Conservation (phyloP, 2,329 filamentous ascomycete species). For the Cercospora sesami region DNA sequence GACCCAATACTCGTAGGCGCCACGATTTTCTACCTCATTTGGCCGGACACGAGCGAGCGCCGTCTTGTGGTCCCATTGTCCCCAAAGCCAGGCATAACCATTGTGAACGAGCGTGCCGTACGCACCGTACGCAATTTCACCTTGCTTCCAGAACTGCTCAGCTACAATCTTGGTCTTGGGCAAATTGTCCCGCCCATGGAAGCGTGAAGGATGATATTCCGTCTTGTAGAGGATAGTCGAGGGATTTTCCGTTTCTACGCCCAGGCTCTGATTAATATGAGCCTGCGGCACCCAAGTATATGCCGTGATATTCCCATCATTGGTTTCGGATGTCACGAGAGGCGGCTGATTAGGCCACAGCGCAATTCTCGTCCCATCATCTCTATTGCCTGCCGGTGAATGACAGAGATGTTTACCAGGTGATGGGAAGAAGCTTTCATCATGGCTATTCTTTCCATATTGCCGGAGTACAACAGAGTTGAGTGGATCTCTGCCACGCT, state of each 20-base stretch:
- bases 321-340: slow-evolving; percentile 17
- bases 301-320: slow-evolving; percentile 19
- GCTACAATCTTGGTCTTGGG: slow-evolving; percentile 22
- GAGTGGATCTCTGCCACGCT: slow-evolving; percentile 11
- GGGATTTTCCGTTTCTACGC: slow-evolving; percentile 17
- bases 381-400: slow-evolving; percentile 16
- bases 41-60: slow-evolving; percentile 20
- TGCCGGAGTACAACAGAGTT: slow-evolving; percentile 17
- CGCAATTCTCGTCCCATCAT: slow-evolving; percentile 21
- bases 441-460: slow-evolving; percentile 19
- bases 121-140: slow-evolving; percentile 20
- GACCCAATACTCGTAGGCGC: slow-evolving; percentile 23
- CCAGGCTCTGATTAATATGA: slow-evolving; percentile 21
- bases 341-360: slow-evolving; percentile 24
- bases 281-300: slow-evolving; percentile 24
- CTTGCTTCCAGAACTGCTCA: slow-evolving; percentile 23
- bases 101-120: slow-evolving; percentile 21
- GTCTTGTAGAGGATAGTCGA: slow-evolving; percentile 22
- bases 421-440: slow-evolving; percentile 22
- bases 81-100: slow-evolving; percentile 22
- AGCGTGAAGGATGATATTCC: slow-evolving; percentile 15
- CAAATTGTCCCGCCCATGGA: slow-evolving; percentile 16
- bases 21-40: slow-evolving; percentile 16
- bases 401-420: slow-evolving; percentile 15
- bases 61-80: slow-evolving; percentile 18